These are phyloP conservation scores for Wickerhamomyces chambardii DNA, from an alignment of 805 yeast species.

Conservation along the genomic window DNA sequence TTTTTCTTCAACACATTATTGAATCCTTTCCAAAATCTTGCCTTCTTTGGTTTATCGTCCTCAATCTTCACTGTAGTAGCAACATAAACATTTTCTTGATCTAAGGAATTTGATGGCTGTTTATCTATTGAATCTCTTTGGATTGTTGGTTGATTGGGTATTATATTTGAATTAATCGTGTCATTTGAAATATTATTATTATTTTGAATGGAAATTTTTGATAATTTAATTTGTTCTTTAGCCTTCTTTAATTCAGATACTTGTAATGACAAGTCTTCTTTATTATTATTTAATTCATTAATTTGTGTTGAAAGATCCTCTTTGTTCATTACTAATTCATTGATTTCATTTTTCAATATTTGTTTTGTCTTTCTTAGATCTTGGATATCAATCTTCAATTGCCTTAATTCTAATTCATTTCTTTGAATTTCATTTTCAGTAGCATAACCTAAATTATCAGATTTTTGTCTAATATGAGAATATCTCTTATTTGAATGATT, in stretches of 20 bases:
- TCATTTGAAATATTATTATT: neutral
- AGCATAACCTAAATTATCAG: constrained; percentile 7
- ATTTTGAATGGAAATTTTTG: no score
- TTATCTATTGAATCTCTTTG: neutral
- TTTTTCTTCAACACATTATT: constrained; percentile 10
- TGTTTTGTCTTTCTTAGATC: constrained; percentile 33
- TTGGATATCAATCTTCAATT: constrained; percentile 31
- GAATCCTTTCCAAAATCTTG: constrained; percentile 22
- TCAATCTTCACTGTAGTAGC: neutral
- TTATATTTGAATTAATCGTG: neutral
- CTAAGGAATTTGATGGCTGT: neutral
- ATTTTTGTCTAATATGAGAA: constrained; percentile 1
- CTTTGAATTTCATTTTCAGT: constrained; percentile 11
- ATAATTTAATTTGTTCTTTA: no score
- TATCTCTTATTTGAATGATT: neutral
- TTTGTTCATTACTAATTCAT: constrained; percentile 37
- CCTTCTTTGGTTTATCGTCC: constrained; percentile 12
- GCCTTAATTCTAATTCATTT: constrained; percentile 26
- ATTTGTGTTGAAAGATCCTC: constrained; percentile 38
- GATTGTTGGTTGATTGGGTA: neutral
- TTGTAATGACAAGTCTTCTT: no score
- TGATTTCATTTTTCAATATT: constrained; percentile 38
- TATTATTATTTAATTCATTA: constrained; percentile 20
- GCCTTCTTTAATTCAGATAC: no score
- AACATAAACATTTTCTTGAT: neutral